phyloP scores from a whole-genome alignment of 1,284 basidiomycete species.

The Ganoderma meredithae region DNA sequence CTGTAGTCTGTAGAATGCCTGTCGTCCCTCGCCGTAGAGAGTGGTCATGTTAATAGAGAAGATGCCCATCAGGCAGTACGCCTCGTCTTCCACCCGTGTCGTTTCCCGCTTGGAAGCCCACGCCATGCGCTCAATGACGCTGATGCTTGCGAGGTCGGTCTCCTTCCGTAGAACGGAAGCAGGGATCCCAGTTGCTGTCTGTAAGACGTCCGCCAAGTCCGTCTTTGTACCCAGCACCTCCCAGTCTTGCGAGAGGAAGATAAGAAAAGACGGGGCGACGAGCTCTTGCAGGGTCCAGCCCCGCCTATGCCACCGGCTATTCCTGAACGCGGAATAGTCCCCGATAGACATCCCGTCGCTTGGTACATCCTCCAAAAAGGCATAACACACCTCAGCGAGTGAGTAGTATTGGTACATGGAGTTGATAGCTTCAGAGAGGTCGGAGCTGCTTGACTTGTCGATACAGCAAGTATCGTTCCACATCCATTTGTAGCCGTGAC shows the following conservation, averaged over 20 bases:
- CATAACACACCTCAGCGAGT: constrained; percentile 10
- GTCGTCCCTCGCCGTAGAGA: constrained; percentile 20
- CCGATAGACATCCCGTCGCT: neutral
- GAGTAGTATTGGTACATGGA: constrained; percentile 21
- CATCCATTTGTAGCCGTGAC: constrained; percentile 10
- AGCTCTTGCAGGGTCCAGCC: constrained; percentile 25
- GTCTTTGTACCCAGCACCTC: constrained; percentile 16
- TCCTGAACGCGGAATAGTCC: constrained; percentile 9
- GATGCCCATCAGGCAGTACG: constrained; percentile 25
- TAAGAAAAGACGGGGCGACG: constrained; percentile 13
- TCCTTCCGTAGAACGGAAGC: constrained; percentile 12
- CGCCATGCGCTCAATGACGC: constrained; percentile 23
- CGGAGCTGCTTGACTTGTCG: constrained; percentile 19
- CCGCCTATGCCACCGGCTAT: constrained; percentile 17
- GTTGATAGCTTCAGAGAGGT: constrained; percentile 21
- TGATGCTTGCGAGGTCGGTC: constrained; percentile 10
- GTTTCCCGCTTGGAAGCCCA: constrained; percentile 21
- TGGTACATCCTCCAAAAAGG: constrained; percentile 13
- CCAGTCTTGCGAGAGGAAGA: constrained; percentile 19
- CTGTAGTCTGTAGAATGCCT: constrained; percentile 22
- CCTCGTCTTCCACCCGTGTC: constrained; percentile 22
- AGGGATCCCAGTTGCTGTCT: constrained; percentile 10
- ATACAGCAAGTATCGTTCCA: constrained; percentile 21
- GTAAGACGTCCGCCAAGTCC: constrained; percentile 7
- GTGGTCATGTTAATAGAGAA: constrained; percentile 24